Base-by-base conservation (phyloP, 1,284 basidiomycete genomes). In the Cutaneotrichosporon mucoides region DNA sequence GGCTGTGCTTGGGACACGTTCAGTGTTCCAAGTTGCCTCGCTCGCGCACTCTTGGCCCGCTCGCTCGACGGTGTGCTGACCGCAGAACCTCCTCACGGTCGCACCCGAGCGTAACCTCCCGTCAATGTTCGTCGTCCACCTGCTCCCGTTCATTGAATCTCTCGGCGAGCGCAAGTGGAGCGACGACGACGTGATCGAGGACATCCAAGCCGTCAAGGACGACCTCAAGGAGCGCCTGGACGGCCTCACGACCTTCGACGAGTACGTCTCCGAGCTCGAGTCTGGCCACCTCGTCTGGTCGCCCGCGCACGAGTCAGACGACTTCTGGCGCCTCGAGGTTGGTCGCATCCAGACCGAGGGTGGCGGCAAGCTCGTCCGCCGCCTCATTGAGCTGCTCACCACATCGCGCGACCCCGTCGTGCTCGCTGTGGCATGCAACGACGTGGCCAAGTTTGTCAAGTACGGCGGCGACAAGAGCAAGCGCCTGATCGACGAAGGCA, bases 311-410 rank as follows among this genome's bases (percentile, higher is more conserved):
- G 90, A 93, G 72, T 91, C 90, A 6, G 95, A 98, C 60, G 86
- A 92, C 54, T 99, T 99, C 79, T 99, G 95, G 95, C 91, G 90
- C 72, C 92, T 95, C 79, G 98, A 99, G 72, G 92, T 89, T 0
- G 78, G 86, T 72, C 79, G 97, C 53, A 90, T 92, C 64, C 89
- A 92, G 56, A 89, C 90, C 66, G 91, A 94, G 63, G 85, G 84
- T 59, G 86, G 90, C 70, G 84, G 86, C 62, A 85, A 87, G 67
- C 86, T 90, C 62, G 82, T 95, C 60, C 92, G 88, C 91, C 83
- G 81, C 46, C 81, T 96, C 44, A 83, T 94, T 53, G 84, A 82
- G 54, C 76, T 94, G 1, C 77, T 95, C 60, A 83, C 84, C 56
- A 83, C 85, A n/a, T 87, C 88, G 1, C 79, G 76, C 8, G 88